A percentile compares a stretch with the other conserved stretches of the same genome.
phyloP scores from a whole-genome alignment of 2,329 filamentous ascomycete species.

The Pseudogymnoascus sp. region DNA sequence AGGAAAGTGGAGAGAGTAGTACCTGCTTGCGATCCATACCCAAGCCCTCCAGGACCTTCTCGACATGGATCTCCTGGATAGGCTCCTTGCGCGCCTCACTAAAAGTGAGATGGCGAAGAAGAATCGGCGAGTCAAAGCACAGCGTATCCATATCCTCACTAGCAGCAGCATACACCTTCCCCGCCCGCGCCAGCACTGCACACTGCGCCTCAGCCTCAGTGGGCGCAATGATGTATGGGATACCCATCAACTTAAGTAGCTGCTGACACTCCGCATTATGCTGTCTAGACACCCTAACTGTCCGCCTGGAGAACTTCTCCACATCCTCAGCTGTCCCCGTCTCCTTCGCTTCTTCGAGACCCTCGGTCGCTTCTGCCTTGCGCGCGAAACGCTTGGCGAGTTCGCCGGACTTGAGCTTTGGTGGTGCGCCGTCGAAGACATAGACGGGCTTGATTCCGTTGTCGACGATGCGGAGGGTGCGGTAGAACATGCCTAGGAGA shows the following conservation, averaged over 20 bases:
- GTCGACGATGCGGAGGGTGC: conserved; percentile 94
- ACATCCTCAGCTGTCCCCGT: conserved; percentile 95
- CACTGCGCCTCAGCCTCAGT: conserved; percentile 98
- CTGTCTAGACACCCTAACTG: conserved; percentile 89
- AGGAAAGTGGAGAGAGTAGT: conserved; percentile 20
- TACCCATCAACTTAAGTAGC: conserved; percentile 87
- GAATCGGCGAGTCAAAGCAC: conserved; percentile 86
- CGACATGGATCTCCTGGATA: conserved; percentile 87
- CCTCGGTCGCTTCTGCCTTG: conserved; percentile 85
- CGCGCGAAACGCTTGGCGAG: conserved; percentile 92
- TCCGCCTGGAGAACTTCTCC: conserved; percentile 91
- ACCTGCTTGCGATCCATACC: conserved; percentile 83
- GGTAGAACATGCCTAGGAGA: conserved; percentile 99
- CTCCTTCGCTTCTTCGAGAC: conserved; percentile 91
- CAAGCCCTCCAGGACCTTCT: conserved; percentile 78
- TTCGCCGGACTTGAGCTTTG: conserved; percentile 95
- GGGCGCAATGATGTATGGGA: conserved; percentile 89
- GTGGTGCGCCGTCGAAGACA: conserved; percentile 93
- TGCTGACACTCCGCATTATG: conserved; percentile 93
- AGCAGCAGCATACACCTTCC: conserved; percentile 93
- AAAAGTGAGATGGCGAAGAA: conserved; percentile 89
- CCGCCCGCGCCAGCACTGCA: conserved; percentile 76
- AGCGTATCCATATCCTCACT: conserved; percentile 99
- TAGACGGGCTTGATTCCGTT: conserved; percentile 98
- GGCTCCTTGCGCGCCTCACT: conserved; percentile 96